Evolutionary conservation across 192 early-diverging fungal genomes (phyloP).

Genomic region (Gonapodya prolifera): DNA sequence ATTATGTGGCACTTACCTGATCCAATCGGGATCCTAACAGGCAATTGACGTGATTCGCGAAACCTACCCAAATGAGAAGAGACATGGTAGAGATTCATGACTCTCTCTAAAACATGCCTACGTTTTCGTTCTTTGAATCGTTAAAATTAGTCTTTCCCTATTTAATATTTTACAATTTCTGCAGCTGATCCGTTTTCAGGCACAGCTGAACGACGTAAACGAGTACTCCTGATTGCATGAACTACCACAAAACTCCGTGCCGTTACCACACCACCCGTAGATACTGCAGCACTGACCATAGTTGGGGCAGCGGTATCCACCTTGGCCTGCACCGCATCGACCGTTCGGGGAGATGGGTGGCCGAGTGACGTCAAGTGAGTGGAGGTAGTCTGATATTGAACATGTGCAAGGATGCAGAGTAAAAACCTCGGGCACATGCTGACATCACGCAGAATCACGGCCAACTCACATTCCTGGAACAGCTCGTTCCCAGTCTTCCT

Average conservation of each 20-base stretch:
- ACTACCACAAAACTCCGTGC: neutral
- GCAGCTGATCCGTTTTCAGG: neutral
- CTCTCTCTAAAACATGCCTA: neutral
- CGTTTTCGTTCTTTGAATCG: too few relatives aligned
- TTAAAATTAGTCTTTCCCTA: too few relatives aligned
- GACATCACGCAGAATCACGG: neutral
- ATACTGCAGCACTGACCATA: neutral
- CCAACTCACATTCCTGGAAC: neutral
- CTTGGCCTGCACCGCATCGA: neutral
- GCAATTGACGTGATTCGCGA: neutral
- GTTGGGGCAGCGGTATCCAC: neutral
- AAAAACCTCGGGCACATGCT: neutral
- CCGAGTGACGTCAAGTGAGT: neutral
- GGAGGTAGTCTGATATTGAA: neutral
- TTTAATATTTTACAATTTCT: too few relatives aligned
- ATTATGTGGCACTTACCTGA: slow-evolving; percentile 1
- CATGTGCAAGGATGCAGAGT: neutral
- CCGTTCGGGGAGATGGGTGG: neutral
- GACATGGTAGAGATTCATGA: neutral
- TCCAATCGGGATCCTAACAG: neutral
- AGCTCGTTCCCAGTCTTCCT: neutral
- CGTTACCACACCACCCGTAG: neutral
- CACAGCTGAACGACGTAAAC: neutral
- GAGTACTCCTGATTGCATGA: neutral
- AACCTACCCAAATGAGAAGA: neutral